These are phyloP conservation scores for Parsonsia alboflavescens DNA, from an alignment of 257 asterid species.

Conservation along the genomic window DNA sequence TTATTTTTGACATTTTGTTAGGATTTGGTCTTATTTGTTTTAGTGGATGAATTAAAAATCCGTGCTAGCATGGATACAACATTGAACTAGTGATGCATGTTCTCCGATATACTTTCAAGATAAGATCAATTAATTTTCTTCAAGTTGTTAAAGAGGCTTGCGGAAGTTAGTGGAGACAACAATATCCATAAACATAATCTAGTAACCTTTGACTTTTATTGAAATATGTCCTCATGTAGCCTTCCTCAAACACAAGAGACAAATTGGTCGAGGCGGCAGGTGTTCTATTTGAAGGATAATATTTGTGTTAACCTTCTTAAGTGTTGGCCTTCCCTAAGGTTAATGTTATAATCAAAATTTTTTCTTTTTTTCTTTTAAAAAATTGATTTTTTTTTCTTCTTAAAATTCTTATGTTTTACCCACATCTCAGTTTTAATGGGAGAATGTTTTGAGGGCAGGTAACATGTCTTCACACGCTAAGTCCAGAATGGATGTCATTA, in stretches of 20 bases:
- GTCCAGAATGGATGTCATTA: conserved; percentile 11
- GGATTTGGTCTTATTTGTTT: not conserved
- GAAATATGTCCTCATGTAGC: not conserved
- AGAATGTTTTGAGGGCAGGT: conserved; percentile 19
- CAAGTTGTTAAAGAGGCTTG: conserved; percentile 1
- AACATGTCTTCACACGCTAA: conserved; percentile 35
- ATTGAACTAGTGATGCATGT: not conserved
- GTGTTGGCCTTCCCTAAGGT: not conserved
- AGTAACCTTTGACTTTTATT: not conserved
- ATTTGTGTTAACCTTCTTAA: no score
- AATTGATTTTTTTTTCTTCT: no score
- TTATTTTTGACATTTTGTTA: not conserved
- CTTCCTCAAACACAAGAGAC: not conserved
- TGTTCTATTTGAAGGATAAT: not conserved
- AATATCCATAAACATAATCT: not conserved
- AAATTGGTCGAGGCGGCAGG: not conserved
- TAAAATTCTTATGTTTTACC: conserved; percentile 1
- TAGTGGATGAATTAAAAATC: not conserved
- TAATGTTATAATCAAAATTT: not conserved
- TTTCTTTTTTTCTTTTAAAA: not conserved
- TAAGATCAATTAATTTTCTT: not conserved
- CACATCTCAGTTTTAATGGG: conserved; percentile 7
- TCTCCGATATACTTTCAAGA: not conserved
- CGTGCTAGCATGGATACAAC: not conserved
- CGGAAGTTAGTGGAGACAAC: not conserved